Evolutionary conservation across 768 basidiomycete species (phyloP).

Genomic region (Boletus fagicola): DNA sequence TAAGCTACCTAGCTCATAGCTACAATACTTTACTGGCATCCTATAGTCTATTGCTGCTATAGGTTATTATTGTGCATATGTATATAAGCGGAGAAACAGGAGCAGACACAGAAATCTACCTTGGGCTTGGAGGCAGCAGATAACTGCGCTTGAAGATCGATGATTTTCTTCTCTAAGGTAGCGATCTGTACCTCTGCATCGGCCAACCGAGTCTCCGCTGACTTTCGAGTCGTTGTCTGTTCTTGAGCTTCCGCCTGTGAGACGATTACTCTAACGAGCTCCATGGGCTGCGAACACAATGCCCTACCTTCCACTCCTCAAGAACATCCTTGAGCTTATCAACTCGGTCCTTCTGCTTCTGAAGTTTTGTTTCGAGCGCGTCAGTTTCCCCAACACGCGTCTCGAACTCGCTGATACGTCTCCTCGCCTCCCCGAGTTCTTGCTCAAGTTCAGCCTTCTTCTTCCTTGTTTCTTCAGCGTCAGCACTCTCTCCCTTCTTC

Average conservation of each 20-base stretch:
- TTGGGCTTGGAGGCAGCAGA: slow-evolving; percentile 37
- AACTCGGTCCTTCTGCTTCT: slow-evolving; percentile 43
- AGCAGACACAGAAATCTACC: slow-evolving; percentile 5
- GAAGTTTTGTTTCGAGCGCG: slow-evolving; percentile 37
- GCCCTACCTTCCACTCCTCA: slow-evolving; percentile 46
- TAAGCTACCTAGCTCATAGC: too few relatives aligned
- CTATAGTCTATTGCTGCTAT: too few relatives aligned
- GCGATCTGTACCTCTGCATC: slow-evolving; percentile 31
- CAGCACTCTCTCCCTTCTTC: slow-evolving; percentile 61
- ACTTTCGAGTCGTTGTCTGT: slow-evolving; percentile 37
- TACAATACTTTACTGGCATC: too few relatives aligned
- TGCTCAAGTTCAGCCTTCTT: slow-evolving; percentile 56
- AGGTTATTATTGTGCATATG: neutral
- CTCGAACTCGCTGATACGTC: slow-evolving; percentile 31
- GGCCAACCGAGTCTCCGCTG: slow-evolving; percentile 34
- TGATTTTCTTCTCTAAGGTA: slow-evolving; percentile 38
- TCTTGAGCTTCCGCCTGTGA: slow-evolving; percentile 40
- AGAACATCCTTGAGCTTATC: slow-evolving; percentile 43
- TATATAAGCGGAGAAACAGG: slow-evolving; percentile 4
- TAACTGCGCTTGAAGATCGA: slow-evolving; percentile 45
- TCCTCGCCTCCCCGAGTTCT: slow-evolving; percentile 47
- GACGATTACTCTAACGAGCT: neutral
- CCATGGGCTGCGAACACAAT: neutral
- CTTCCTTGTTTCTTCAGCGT: slow-evolving; percentile 54
- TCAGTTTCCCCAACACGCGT: slow-evolving; percentile 23